Conservation (phyloP, 2,329 filamentous ascomycete species). For the Cadophora malorum region DNA sequence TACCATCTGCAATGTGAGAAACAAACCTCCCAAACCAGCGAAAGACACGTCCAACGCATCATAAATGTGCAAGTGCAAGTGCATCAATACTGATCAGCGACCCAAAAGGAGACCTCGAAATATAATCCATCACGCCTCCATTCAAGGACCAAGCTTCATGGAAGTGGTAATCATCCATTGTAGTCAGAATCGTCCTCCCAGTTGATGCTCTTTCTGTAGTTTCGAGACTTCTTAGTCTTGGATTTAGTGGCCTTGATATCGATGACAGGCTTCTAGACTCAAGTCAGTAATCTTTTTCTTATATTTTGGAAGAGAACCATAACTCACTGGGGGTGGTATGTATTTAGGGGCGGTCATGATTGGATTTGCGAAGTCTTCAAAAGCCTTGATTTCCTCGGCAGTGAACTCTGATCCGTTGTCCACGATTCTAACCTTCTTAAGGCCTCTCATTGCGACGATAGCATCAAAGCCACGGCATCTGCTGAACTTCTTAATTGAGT, state of each 20-base stretch:
- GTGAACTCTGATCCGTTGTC: not conserved
- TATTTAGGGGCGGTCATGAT: not conserved
- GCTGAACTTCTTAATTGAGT: constrained; percentile 29
- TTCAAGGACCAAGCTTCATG: not conserved
- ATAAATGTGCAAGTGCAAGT: not conserved
- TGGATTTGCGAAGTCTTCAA: constrained; percentile 24
- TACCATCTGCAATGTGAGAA: not conserved
- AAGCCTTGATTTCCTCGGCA: constrained; percentile 13
- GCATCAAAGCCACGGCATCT: constrained; percentile 31
- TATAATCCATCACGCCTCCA: not conserved
- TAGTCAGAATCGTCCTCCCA: constrained; percentile 22
- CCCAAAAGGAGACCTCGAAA: not conserved
- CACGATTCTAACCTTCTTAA: constrained; percentile 32
- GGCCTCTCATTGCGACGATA: constrained; percentile 26
- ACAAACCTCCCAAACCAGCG: not conserved
- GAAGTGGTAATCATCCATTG: not conserved
- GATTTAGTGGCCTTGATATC: not conserved
- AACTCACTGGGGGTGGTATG: not conserved
- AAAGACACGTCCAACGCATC: not conserved
- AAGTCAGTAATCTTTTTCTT: not conserved
- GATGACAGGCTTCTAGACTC: not conserved
- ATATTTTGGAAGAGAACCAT: no score
- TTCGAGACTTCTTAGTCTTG: constrained; percentile 10
- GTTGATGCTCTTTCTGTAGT: not conserved
- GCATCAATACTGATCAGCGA: not conserved